Base-by-base conservation (phyloP, 73 alveolate genomes). In the Stentor roeselii region DNA sequence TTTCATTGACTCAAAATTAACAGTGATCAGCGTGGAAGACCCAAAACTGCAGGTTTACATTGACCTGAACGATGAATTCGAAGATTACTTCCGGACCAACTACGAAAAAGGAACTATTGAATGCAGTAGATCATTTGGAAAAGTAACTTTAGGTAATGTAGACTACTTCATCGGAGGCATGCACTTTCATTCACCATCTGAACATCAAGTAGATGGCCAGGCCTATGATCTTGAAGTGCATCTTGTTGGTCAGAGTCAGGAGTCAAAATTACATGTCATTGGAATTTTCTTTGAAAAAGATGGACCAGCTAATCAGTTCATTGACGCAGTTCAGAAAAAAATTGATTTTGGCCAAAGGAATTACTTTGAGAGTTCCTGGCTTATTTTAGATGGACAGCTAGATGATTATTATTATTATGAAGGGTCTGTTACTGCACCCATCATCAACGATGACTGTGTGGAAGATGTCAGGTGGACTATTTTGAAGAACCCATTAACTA, bases 401-500 rank as follows among this genome's bases (percentile, higher is more conserved):
- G 80, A 32, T 1, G 92, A 87, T 75, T 86, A 77, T 86, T 95
- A 91, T 91, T 80, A 82, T 76, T 95, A 91, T 90, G 76, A 88
- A 58, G 98, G 98, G 34, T 67, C 95, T 36, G 59, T 95, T 85
- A 93, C 98, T 1, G 86, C 92, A 42, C 96, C 96, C 35, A n/a
- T n/a, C n/a, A n/a, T n/a, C n/a, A n/a, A n/a, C n/a, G n/a, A n/a
- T n/a, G 93, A 95, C 15, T 95, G 98, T 82, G 75, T 92, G 27
- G 98, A 95, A 86, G 42, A 76, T 60, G 96, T 89, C 41, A 84
- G 88, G 76, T 95, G 97, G 97, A 14, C 87, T 83, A 92, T 88
- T 36, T 39, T 75, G 75, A 82, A 78, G 39, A 82, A 90, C 60
- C 58, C 78, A 30, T 67, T 67, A 40, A 32, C 27, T 39, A 87